These are phyloP conservation scores for Kurtzmaniella fragi DNA, from an alignment of 805 yeast species.

Conservation along the genomic window DNA sequence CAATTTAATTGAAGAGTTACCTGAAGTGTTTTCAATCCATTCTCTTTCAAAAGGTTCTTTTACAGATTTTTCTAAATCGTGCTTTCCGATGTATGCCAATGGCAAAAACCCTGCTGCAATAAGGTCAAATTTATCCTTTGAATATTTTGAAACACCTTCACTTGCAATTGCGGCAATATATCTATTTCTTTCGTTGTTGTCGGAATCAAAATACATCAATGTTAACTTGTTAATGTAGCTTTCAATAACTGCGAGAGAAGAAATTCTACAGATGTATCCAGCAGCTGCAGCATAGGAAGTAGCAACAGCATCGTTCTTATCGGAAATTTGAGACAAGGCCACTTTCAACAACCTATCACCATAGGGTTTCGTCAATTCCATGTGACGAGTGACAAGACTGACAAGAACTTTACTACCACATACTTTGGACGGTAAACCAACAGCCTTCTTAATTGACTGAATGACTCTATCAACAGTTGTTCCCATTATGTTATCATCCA, in stretches of 20 bases:
- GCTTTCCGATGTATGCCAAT: constrained; percentile 69
- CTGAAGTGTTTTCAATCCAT: constrained; percentile 78
- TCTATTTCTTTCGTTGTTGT: constrained; percentile 41
- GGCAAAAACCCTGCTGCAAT: constrained; percentile 69
- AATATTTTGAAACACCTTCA: constrained; percentile 61
- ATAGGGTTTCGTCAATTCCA: constrained; percentile 38
- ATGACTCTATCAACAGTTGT: constrained; percentile 47
- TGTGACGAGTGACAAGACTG: constrained; percentile 54
- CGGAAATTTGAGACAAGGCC: constrained; percentile 56
- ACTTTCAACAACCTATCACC: constrained; percentile 61
- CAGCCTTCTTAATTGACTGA: constrained; percentile 57
- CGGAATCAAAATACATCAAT: constrained; percentile 55
- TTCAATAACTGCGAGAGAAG: constrained; percentile 46
- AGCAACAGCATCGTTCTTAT: constrained; percentile 67
- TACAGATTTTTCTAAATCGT: constrained; percentile 51
- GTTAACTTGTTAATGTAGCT: constrained; percentile 49
- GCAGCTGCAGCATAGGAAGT: constrained; percentile 74
- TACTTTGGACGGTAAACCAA: constrained; percentile 89
- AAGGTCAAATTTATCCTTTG: constrained; percentile 64
- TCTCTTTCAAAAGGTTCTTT: constrained; percentile 48
- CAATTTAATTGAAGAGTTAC: constrained; percentile 68
- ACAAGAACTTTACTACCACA: constrained; percentile 75
- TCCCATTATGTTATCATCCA: constrained; percentile 46
- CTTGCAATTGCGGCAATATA: constrained; percentile 56
- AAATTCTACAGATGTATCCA: constrained; percentile 70